Evolutionary conservation across 208 protist genomes (phyloP), one percentile per base, ranked within the genome.

Genomic region (Acanthamoeba polyphaga): DNA sequence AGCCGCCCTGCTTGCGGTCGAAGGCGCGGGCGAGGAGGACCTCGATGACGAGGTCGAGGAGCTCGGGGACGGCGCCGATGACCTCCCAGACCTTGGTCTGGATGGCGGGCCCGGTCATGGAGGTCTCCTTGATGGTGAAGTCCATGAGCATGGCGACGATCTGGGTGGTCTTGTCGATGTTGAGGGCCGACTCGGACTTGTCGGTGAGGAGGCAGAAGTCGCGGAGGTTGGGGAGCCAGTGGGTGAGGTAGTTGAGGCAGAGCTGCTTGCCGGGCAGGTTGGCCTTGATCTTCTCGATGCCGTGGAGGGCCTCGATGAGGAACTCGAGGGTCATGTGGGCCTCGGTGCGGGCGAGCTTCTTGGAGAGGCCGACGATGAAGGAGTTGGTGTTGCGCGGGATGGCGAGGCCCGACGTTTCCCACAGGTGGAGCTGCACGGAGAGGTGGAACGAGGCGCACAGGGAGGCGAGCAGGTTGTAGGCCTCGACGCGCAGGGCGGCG

Each of bases 211-310:
- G 43, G 46, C 87, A 92, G 62, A 92, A 92, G 60, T 49, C 7
- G 49, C 55, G 55, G 0, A 97, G 76, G 88, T 97, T 97, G n/a
- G 62, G 58, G 55, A 97, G 91, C 96, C 96, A 97, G 29, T 96
- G 96, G 55, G 84, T 66, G 15, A 97, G 96, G 51, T 97, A 97
- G 85, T 96, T 94, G 7, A 97, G 90, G 32, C 94, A 95, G 19
- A 97, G 58, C 93, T 97, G 94, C 62, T 97, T 97, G 15, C 76
- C 88, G 22, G 89, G 66, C 38, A 94, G 70, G 34, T 97, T 80
- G 0, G 70, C 62, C 53, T 89, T 96, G 38, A 95, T 94, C 12
- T 95, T 94, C 0, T 90, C 68, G 8, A 97, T 93, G 80, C 95
- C 93, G 60, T 94, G 80, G n/a, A 97, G 34, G 27, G 87, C 87